Evolutionary conservation across 1,284 basidiomycete species (phyloP), one percentile per base, ranked within the genome.

Genomic region (Mycena citricolor): DNA sequence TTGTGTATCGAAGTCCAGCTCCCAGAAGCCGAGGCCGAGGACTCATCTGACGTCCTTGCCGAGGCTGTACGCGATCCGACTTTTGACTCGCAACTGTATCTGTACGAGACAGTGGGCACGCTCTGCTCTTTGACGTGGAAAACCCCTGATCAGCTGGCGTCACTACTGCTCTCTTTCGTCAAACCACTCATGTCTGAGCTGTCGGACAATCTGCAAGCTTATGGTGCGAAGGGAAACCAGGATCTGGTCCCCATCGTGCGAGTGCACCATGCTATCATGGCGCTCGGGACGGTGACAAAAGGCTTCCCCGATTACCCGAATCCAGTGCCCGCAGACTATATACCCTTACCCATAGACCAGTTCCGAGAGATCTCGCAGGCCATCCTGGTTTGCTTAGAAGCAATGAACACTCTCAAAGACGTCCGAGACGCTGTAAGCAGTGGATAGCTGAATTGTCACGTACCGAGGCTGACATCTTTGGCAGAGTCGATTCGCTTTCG

Each of bases 201-300:
- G 33, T 85, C 83, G 6, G 66, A 74, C 29, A 86, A 77, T 54
- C 69, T 93, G 32, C 81, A 84, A 54, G 71, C 73, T 13, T 78
- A 76, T 48, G 73, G 57, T 28, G 63, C 67, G 19, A 73, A 79
- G 55, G 77, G 77, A 12, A 60, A 68, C 2, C 71, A 76, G 39
- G 87, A 92, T 55, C 67, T 89, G 6, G 63, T 86, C 34, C 78
- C 87, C 5, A 83, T 97, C 54, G 73, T 98, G 34, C 86, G 86
- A 61, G 83, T 94, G n/a, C 97, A 99, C 60, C 95, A 99, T 67
- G 77, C 89, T 54, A 90, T 99, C 60, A 89, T 97, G 79, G 95
- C 94, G 1, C 74, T 98, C 11, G 94, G 94, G 13, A 92, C 91
- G 58, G 81, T 99, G 42, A 90, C 94, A 35, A 97, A 98, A 68